Evolutionary conservation across 164 flowering plant species (phyloP).

Genomic region (Sedum album): DNA sequence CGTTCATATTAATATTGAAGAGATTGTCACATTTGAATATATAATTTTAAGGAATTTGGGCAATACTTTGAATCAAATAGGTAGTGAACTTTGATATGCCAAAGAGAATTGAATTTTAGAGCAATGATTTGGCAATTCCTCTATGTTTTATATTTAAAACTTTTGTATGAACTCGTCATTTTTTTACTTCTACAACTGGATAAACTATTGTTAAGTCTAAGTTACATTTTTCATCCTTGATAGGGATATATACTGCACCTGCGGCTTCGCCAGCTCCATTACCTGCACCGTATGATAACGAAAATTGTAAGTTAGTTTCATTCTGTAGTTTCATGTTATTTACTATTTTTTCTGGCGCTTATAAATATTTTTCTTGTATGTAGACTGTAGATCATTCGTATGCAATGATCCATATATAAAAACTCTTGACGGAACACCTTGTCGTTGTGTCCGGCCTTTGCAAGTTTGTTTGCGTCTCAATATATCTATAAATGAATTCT

Average conservation of each 20-base stretch:
- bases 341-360: too few species aligned
- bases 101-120: too few species aligned
- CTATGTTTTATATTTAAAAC: too few species aligned
- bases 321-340: not conserved
- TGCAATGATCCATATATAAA: slow-evolving; percentile 54
- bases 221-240: not conserved
- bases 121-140: too few species aligned
- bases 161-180: too few species aligned
- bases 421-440: slow-evolving; percentile 39
- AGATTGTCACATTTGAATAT: too few species aligned
- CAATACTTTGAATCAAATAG: too few species aligned
- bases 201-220: too few species aligned
- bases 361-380: slow-evolving; percentile 12
- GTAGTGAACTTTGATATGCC: too few species aligned
- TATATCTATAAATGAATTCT: slow-evolving; percentile 40
- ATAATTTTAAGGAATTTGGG: too few species aligned
- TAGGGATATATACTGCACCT: not conserved
- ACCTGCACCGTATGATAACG: not conserved
- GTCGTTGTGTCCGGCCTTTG: slow-evolving; percentile 63
- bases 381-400: slow-evolving; percentile 39
- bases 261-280: not conserved
- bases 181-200: too few species aligned
- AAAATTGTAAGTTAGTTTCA: not conserved
- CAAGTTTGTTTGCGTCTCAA: slow-evolving; percentile 36
- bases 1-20: too few species aligned